Evolutionary conservation across 2,329 filamentous ascomycete species (phyloP).

Genomic region (Biscogniauxia marginata): DNA sequence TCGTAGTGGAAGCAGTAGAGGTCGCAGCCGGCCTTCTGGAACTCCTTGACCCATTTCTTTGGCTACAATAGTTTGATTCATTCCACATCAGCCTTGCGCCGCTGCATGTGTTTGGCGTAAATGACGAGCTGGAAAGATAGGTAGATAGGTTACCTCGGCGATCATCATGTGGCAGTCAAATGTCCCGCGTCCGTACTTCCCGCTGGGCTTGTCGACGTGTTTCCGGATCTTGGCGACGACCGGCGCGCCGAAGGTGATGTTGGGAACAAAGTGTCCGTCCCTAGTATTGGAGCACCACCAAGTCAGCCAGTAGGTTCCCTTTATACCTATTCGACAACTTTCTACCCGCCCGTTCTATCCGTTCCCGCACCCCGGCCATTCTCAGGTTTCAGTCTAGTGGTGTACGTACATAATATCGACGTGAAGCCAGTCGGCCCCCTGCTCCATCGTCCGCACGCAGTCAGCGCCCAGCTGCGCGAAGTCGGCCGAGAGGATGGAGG

Average conservation of each 20-base stretch:
- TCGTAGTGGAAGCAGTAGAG: conserved; percentile 99
- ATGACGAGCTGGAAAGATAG: not conserved
- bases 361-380: not conserved
- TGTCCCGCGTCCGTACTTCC: conserved; percentile 75
- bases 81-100: not conserved
- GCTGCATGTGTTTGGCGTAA: not conserved
- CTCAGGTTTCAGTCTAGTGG: not conserved
- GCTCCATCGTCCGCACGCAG: conserved; percentile 80
- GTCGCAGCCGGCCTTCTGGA: conserved; percentile 90
- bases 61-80: conserved; percentile 55
- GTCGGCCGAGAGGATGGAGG: conserved; percentile 97
- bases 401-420: conserved; percentile 77
- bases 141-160: conserved; percentile 64
- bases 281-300: conserved; percentile 42
- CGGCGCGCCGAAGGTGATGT: conserved; percentile 94
- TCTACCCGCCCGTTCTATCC: not conserved
- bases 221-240: conserved; percentile 91
- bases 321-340: not conserved
- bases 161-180: conserved; percentile 99
- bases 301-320: not conserved
- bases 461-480: conserved; percentile 85
- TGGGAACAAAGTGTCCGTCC: conserved; percentile 98
- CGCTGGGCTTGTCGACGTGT: conserved; percentile 74
- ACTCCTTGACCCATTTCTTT: conserved; percentile 97
- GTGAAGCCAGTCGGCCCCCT: conserved; percentile 90